Percentiles rank a stretch among this genome's conserved stretches.
Evolutionary conservation across 805 yeast genomes (phyloP).

Genomic region (Candida dajiaensis): DNA sequence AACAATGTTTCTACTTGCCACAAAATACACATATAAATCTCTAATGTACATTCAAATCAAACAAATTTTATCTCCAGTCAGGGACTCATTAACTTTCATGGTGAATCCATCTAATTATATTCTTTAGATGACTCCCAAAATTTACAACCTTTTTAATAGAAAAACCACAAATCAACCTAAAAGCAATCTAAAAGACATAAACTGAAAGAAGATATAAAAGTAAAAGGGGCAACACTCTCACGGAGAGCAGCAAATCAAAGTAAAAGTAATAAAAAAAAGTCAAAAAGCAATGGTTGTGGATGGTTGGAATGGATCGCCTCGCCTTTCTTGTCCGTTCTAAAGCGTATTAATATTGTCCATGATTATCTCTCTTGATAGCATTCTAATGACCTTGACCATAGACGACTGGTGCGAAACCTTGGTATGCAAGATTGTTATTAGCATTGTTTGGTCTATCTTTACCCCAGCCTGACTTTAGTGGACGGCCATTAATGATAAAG

Average conservation of each 20-base stretch:
- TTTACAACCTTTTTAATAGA: too few relatives aligned
- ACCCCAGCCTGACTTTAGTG: slow-evolving; percentile 86
- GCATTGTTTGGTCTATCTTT: slow-evolving; percentile 37
- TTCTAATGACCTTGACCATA: slow-evolving; percentile 10
- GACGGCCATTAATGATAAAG: slow-evolving; percentile 66
- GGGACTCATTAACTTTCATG: neutral
- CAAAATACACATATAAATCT: neutral
- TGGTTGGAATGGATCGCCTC: neutral
- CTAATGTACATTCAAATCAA: neutral
- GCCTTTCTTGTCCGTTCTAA: neutral
- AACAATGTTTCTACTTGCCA: neutral
- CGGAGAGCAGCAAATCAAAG: neutral
- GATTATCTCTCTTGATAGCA: neutral
- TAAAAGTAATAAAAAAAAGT: neutral
- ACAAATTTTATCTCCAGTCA: neutral
- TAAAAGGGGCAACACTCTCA: neutral
- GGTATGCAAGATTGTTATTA: slow-evolving; percentile 8
- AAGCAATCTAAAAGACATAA: neutral
- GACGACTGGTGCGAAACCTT: slow-evolving; percentile 8
- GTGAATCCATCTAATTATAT: neutral
- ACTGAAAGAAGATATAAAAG: neutral
- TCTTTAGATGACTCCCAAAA: neutral
- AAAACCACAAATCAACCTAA: neutral
- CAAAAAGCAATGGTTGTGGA: neutral
- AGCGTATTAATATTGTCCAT: neutral